Conservation (phyloP, 2,329 filamentous ascomycete species). For the Dendryphion nanum region DNA sequence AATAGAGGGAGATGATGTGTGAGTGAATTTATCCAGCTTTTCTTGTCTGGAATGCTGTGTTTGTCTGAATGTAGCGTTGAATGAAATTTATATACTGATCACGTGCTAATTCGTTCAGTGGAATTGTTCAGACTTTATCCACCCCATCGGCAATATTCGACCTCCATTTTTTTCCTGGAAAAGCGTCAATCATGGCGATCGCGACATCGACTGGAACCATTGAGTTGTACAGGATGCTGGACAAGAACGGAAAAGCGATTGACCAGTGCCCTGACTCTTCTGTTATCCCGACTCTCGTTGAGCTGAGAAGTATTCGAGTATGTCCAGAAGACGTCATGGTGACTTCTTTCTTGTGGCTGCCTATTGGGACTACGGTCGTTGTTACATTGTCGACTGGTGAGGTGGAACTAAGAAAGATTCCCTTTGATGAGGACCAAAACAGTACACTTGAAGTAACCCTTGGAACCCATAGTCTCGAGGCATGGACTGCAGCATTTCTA, state of each 20-base stretch:
- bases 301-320: conserved; percentile 46
- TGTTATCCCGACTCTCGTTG: conserved; percentile 23
- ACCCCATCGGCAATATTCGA: conserved; percentile 78
- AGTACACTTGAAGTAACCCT: conserved; percentile 18
- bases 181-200: conserved; percentile 60
- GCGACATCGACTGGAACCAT: conserved; percentile 76
- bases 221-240: conserved; percentile 58
- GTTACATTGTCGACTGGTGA: conserved; percentile 69
- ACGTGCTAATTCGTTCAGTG: conserved; percentile 9
- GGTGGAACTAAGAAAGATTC: conserved; percentile 44
- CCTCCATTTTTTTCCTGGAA: conserved; percentile 69
- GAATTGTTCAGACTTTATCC: conserved; percentile 56
- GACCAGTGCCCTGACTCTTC: background rate
- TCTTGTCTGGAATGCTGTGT: background rate
- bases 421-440: conserved; percentile 23
- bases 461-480: conserved; percentile 59
- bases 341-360: conserved; percentile 73
- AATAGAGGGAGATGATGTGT: conserved; percentile 56
- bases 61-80: background rate
- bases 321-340: conserved; percentile 63
- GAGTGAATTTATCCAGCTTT: conserved; percentile 33
- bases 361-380: conserved; percentile 57
- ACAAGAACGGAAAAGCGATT: conserved; percentile 1
- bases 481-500: conserved; percentile 69
- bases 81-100: too few species aligned